A percentile compares a stretch with the other conserved stretches of the same genome.
phyloP scores from a whole-genome alignment of 1,284 basidiomycete genomes.

The Cryptococcus amylolentus region DNA sequence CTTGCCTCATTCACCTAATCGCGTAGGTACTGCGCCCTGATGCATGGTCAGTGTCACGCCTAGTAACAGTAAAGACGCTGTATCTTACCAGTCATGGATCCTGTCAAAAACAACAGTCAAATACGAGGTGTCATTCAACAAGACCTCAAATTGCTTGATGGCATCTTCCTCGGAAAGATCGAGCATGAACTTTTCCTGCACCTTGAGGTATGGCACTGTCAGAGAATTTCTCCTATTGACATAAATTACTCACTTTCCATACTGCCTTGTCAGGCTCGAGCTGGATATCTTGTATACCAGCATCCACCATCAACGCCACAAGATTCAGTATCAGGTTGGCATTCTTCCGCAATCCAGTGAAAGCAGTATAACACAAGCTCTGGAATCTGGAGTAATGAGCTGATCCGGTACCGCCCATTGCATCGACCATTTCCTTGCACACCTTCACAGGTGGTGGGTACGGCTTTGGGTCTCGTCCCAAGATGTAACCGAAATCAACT shows the following conservation, averaged over 20 bases:
- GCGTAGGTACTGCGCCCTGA: conserved; percentile 45
- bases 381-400: conserved; percentile 93
- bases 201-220: conserved; percentile 57
- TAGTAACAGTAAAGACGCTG: not conserved
- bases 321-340: conserved; percentile 98
- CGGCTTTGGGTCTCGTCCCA: conserved; percentile 95
- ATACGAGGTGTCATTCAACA: conserved; percentile 93
- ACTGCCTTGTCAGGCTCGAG: conserved; percentile 62
- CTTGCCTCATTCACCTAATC: conserved; percentile 19
- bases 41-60: not conserved
- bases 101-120: conserved; percentile 87
- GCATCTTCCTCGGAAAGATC: conserved; percentile 94
- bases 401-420: conserved; percentile 94
- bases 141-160: conserved; percentile 89
- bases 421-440: conserved; percentile 99
- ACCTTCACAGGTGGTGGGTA: conserved; percentile 98
- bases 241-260: conserved; percentile 50
- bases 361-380: conserved; percentile 92
- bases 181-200: conserved; percentile 94
- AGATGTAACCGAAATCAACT: conserved; percentile 99
- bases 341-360: conserved; percentile 90
- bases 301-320: conserved; percentile 95
- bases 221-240: not conserved
- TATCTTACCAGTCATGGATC: conserved; percentile 60
- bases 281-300: conserved; percentile 96